These are phyloP conservation scores for Musa beccarii DNA, from an alignment of 176 grass and related monocot species.

Conservation along the genomic window DNA sequence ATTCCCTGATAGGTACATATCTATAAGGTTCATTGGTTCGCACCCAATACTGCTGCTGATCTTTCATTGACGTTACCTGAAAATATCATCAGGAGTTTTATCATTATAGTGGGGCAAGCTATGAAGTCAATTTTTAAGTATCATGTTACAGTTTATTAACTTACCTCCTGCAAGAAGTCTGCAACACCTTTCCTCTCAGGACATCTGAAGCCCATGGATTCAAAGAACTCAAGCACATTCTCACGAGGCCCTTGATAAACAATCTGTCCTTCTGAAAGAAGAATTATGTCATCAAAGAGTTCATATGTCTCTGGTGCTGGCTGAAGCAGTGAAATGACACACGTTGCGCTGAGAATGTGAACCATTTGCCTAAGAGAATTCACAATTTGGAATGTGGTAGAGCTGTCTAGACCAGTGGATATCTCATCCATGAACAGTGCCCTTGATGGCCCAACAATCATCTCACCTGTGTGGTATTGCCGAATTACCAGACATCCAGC, in stretches of 20 bases:
- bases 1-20: conserved; percentile 54
- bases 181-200: conserved; percentile 79
- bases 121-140: too few relatives aligned
- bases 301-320: conserved; percentile 77
- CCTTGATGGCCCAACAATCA: conserved; percentile 65
- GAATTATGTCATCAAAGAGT: conserved; percentile 73
- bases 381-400: conserved; percentile 81
- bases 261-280: conserved; percentile 68
- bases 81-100: not conserved
- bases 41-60: conserved; percentile 70
- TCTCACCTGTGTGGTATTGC: conserved; percentile 40
- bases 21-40: conserved; percentile 24
- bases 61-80: conserved; percentile 53
- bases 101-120: not conserved
- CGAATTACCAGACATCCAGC: not conserved
- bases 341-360: conserved; percentile 66
- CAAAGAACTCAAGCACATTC: conserved; percentile 71
- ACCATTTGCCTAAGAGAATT: conserved; percentile 69
- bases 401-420: conserved; percentile 92
- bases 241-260: conserved; percentile 77
- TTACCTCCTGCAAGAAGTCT: conserved; percentile 85
- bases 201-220: conserved; percentile 65
- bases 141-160: not conserved
- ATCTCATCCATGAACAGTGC: conserved; percentile 95
- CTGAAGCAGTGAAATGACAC: conserved; percentile 71